Conservation (phyloP, 306 rosid species). For the Styphnolobium japonicum region DNA sequence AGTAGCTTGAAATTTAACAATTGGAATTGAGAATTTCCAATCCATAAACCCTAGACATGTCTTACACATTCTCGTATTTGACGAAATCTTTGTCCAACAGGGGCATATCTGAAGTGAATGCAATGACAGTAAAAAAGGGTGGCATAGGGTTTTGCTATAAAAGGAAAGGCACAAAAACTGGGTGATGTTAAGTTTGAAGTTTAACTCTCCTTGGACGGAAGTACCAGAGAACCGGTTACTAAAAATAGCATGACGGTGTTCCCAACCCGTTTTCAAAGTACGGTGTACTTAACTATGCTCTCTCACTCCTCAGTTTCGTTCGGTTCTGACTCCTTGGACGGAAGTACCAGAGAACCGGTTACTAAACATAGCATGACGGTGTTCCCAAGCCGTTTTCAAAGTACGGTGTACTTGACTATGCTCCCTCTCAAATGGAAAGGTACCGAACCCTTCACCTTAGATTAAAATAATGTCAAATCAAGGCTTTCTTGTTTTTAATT, state of each 20-base stretch:
- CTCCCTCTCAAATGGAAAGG: too few relatives aligned
- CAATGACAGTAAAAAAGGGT: not conserved
- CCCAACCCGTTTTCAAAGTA: constrained; percentile 17
- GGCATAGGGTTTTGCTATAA: not conserved
- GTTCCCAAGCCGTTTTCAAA: constrained; percentile 22
- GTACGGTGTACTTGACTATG: constrained; percentile 7
- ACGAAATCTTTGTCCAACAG: constrained; percentile 17
- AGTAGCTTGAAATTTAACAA: not conserved
- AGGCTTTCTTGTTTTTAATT: too few relatives aligned
- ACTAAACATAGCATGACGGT: constrained; percentile 23
- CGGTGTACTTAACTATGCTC: not conserved
- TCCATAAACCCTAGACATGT: constrained; percentile 12
- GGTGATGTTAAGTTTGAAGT: too few relatives aligned
- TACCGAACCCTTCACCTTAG: too few relatives aligned
- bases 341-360: not conserved
- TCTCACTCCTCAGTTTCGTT: not conserved
- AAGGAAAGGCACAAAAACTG: not conserved
- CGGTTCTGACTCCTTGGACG: not conserved
- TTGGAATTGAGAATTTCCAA: not conserved
- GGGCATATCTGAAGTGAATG: not conserved
- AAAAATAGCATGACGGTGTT: constrained; percentile 25
- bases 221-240: not conserved
- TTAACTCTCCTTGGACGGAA: not conserved
- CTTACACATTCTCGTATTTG: constrained; percentile 16
- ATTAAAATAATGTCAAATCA: too few relatives aligned